Conservation (phyloP, 2,329 filamentous ascomycete species). For the Curvularia sp. region DNA sequence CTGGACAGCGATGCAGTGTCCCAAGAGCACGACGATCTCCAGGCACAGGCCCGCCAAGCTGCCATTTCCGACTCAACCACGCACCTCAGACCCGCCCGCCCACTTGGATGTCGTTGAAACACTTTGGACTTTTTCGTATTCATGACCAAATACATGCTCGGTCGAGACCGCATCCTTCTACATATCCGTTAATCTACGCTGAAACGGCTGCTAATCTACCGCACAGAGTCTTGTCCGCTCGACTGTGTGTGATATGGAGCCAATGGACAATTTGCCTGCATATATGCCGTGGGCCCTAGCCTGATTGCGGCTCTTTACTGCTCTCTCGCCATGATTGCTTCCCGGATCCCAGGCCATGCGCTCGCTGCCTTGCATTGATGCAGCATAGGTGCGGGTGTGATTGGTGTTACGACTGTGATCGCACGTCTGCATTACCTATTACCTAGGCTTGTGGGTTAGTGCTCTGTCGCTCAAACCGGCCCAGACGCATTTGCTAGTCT, state of each 20-base stretch:
- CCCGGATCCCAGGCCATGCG: background rate
- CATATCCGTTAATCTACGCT: background rate
- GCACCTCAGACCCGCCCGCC: conserved; percentile 4
- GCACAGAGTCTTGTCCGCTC: no score
- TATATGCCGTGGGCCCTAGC: conserved; percentile 23
- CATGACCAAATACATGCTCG: background rate
- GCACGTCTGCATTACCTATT: conserved; percentile 36
- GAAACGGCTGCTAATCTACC: background rate
- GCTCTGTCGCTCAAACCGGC: conserved; percentile 32
- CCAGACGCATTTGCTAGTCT: conserved; percentile 27
- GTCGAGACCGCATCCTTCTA: background rate
- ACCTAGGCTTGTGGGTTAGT: conserved; percentile 30
- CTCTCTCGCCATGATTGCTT: conserved; percentile 2
- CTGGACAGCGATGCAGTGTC: conserved; percentile 28
- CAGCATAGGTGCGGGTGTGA: conserved; percentile 25
- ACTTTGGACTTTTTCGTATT: background rate
- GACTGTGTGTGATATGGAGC: background rate
- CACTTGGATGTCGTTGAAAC: conserved; percentile 1
- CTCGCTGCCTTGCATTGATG: conserved; percentile 18
- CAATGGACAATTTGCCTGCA: conserved; percentile 27
- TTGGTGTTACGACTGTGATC: conserved; percentile 33
- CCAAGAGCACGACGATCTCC: conserved; percentile 30
- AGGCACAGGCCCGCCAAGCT: conserved; percentile 31
- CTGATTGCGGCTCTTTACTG: conserved; percentile 19
- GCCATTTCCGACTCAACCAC: conserved; percentile 24